Conservation (phyloP, 441 rosid species). For the Syzygium syzygioides region DNA sequence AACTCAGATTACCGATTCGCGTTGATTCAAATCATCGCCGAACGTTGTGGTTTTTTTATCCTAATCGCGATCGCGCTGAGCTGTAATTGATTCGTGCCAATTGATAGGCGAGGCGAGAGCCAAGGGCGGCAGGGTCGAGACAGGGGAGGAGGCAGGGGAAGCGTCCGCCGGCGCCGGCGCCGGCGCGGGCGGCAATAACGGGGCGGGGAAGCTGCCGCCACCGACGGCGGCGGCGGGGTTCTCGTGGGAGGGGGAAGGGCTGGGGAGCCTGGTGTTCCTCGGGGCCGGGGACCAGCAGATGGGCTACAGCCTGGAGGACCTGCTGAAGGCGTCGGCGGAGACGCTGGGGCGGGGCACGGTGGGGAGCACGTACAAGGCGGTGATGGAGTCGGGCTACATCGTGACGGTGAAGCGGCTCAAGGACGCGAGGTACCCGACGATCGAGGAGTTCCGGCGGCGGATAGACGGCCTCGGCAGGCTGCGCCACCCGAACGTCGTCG, state of each 20-base stretch:
- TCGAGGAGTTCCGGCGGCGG: constrained; percentile 57
- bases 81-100: background rate
- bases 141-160: background rate
- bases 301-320: constrained; percentile 53
- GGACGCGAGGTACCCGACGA: constrained; percentile 52
- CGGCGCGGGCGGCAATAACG: constrained; percentile 24
- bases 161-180: constrained; percentile 44
- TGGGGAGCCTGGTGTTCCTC: constrained; percentile 58
- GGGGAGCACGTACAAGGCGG: constrained; percentile 62
- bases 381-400: constrained; percentile 52
- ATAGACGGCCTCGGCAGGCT: constrained; percentile 37
- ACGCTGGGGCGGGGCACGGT: constrained; percentile 62
- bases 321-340: constrained; percentile 68
- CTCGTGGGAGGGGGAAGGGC: constrained; percentile 37
- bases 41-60: background rate
- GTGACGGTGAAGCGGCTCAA: constrained; percentile 62
- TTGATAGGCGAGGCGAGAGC: background rate
- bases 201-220: background rate
- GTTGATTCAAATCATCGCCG: background rate
- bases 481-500: constrained; percentile 44
- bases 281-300: constrained; percentile 62
- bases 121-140: background rate
- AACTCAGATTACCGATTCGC: background rate
- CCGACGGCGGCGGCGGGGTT: background rate
- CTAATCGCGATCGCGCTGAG: fast-evolving